Evolutionary conservation across 257 asterid genomes (phyloP), one percentile per base, ranked within the genome.

Genomic region (Coffea canephora): DNA sequence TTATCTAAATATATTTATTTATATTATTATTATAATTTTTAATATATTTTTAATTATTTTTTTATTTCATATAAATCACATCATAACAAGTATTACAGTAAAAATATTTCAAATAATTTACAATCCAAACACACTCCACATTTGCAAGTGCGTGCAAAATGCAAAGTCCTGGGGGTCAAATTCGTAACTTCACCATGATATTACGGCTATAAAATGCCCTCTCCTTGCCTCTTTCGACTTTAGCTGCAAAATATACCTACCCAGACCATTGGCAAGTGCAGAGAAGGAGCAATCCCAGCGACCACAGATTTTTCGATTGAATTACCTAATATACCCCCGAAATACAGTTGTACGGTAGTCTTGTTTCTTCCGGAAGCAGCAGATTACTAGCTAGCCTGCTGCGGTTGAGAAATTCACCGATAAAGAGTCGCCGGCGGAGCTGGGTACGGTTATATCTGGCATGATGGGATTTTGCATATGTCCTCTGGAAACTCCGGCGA

Each of bases 381-480:
- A 7, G 71, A 21, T 34, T 0, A 49, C 45, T 8, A n/a, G 12
- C 45, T 14, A 16, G 12, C 43, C 78, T 41, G 75, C 71, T 21
- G 54, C 65, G 21, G 64, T 64, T 74, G 59, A 39, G 41, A 15
- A n/a, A 21, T 5, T 55, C 36, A n/a, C 68, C 1, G 52, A 77
- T 18, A 48, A 55, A 10, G 67, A 27, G 19, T 23, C 69, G 45
- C 39, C 69, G 57, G 68, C 25, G 72, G 92, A 89, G 87, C 97
- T 91, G 90, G 91, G 93, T 73, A 80, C 86, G 77, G 86, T 82
- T 43, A 80, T 79, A 81, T 88, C 69, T 81, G 77, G 91, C 88
- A 85, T 93, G 99, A 95, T 94, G 98, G 97, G 97, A 87, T 91
- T 92, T 92, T 89, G 96, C 85, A 83, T 94, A 77, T 95, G 95